Evolutionary conservation across 345 rosid species (phyloP).

Genomic region (Lumnitzera littorea): DNA sequence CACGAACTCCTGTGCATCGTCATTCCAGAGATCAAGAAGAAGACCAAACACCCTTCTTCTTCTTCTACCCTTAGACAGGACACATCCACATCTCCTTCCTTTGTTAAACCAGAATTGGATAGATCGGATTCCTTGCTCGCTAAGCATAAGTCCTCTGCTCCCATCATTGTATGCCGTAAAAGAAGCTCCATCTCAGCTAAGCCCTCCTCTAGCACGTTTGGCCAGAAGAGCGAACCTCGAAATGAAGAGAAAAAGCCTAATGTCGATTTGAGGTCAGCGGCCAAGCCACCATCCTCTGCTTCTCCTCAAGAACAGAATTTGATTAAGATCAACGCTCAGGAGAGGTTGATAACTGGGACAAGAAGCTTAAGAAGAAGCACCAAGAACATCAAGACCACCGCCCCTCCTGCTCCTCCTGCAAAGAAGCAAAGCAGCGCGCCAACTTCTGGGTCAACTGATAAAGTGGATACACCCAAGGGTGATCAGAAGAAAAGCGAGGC

Average conservation of each 20-base stretch:
- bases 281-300: neutral
- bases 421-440: slow-evolving; percentile 22
- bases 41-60: neutral
- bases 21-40: slow-evolving; percentile 28
- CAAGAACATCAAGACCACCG: slow-evolving; percentile 21
- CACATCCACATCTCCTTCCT: neutral
- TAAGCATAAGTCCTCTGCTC: slow-evolving; percentile 31
- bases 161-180: slow-evolving; percentile 51
- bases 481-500: slow-evolving; percentile 30
- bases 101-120: slow-evolving; percentile 28
- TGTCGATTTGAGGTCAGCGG: slow-evolving; percentile 8
- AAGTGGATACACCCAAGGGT: slow-evolving; percentile 23
- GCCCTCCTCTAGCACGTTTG: slow-evolving; percentile 34
- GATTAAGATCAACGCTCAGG: slow-evolving; percentile 26
- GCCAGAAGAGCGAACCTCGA: slow-evolving; percentile 26
- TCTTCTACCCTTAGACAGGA: slow-evolving; percentile 1
- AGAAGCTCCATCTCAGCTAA: slow-evolving; percentile 40
- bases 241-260: slow-evolving; percentile 13
- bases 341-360: slow-evolving; percentile 39
- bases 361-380: slow-evolving; percentile 55
- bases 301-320: slow-evolving; percentile 18
- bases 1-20: slow-evolving; percentile 39
- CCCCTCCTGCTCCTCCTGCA: slow-evolving; percentile 8
- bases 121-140: slow-evolving; percentile 41
- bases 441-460: slow-evolving; percentile 3